phyloP scores from a whole-genome alignment of 805 yeast species.

The Wickerhamomyces rabaulensis region DNA sequence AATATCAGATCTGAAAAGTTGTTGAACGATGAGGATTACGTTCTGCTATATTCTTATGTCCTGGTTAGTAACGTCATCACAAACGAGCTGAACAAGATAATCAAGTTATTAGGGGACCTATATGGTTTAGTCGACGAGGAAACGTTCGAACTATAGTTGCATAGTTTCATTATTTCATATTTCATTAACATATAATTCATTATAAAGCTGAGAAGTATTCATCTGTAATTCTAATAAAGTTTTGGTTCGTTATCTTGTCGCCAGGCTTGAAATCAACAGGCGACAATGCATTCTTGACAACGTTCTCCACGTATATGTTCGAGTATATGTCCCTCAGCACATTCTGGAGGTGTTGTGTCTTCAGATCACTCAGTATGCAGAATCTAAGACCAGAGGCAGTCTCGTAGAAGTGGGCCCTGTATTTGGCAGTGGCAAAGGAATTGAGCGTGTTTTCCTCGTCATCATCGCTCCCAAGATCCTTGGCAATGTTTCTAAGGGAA shows the following conservation, averaged over 20 bases:
- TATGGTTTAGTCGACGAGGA: conserved; percentile 55
- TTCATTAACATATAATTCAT: background rate
- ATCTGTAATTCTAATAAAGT: conserved; percentile 41
- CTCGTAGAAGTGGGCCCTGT: conserved; percentile 75
- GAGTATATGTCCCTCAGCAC: conserved; percentile 57
- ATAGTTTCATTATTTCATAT: background rate
- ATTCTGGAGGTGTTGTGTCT: conserved; percentile 47
- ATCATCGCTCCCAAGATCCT: conserved; percentile 38
- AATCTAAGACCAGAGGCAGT: conserved; percentile 76
- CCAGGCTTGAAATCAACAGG: conserved; percentile 55
- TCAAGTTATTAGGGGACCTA: conserved; percentile 48
- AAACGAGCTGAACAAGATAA: conserved; percentile 56
- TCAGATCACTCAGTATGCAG: conserved; percentile 65
- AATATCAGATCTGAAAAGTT: conserved; percentile 42
- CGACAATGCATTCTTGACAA: conserved; percentile 55
- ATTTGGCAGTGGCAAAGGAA: conserved; percentile 67
- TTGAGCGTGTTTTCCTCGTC: conserved; percentile 33
- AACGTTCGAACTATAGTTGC: conserved; percentile 34
- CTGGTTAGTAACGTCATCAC: conserved; percentile 66
- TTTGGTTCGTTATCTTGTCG: conserved; percentile 48
- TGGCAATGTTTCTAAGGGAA: conserved; percentile 71
- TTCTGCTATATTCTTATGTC: conserved; percentile 67
- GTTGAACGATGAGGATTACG: conserved; percentile 66
- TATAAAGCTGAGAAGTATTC: background rate
- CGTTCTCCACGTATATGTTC: conserved; percentile 50